These are phyloP conservation scores for Phytopythium sindhum DNA, from an alignment of 352 stramenopile genomes.

Conservation along the genomic window DNA sequence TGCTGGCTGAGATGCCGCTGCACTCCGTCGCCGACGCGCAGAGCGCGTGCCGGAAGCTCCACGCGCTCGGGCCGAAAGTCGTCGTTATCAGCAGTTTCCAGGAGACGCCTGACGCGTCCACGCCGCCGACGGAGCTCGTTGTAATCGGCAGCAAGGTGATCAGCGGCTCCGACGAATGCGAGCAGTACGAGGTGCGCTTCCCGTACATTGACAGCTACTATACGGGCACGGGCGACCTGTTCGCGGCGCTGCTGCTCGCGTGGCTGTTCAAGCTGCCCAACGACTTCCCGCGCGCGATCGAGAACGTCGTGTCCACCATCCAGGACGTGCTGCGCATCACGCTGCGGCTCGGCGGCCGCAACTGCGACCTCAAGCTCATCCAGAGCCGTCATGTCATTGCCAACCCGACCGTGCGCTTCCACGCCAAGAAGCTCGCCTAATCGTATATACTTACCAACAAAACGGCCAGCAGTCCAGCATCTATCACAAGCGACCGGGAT, in stretches of 20 bases:
- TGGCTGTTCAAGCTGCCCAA: constrained; percentile 65
- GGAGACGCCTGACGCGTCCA: constrained; percentile 16
- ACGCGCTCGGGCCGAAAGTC: constrained; percentile 62
- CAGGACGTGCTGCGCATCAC: constrained; percentile 77
- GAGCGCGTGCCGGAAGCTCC: constrained; percentile 68
- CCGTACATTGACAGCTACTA: constrained; percentile 82
- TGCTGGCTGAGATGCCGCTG: constrained; percentile 71
- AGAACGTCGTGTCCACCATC: constrained; percentile 79
- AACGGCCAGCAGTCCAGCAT: background rate
- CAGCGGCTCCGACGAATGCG: constrained; percentile 18
- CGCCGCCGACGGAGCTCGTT: constrained; percentile 31
- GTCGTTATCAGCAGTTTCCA: constrained; percentile 85
- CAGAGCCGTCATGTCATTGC: constrained; percentile 74
- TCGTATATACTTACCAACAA: background rate
- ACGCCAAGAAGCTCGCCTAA: constrained; percentile 35
- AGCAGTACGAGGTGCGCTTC: constrained; percentile 80
- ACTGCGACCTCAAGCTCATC: constrained; percentile 83
- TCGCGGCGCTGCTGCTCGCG: constrained; percentile 75
- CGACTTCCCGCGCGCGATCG: constrained; percentile 65
- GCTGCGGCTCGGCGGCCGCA: constrained; percentile 49
- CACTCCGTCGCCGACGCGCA: constrained; percentile 62
- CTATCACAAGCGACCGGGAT: background rate
- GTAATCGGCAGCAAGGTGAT: constrained; percentile 67
- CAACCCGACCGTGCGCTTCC: constrained; percentile 44
- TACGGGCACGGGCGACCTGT: constrained; percentile 80